Evolutionary conservation across 139 green algal species (phyloP).

Genomic region (Chlamydomonas sp.): DNA sequence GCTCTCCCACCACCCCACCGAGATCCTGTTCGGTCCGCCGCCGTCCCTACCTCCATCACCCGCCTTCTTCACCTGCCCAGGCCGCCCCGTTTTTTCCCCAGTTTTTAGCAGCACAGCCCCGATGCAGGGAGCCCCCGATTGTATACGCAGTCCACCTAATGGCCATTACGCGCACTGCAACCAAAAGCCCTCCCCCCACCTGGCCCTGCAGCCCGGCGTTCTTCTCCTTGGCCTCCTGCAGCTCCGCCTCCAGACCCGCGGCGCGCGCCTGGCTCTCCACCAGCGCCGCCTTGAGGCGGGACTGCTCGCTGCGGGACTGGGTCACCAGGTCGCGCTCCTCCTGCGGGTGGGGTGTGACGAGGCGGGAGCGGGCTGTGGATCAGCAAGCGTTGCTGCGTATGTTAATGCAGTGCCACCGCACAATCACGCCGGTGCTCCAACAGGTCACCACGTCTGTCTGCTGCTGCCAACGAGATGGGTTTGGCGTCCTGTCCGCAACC

Average conservation of each 20-base stretch:
- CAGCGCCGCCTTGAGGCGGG: conserved; percentile 32
- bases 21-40: too few relatives aligned
- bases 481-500: not conserved
- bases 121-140: too few relatives aligned
- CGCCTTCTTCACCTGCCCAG: too few relatives aligned
- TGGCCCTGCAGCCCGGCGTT: conserved; percentile 9
- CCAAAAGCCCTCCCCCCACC: not conserved
- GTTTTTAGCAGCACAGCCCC: too few relatives aligned
- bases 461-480: too few relatives aligned
- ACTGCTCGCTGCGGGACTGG: conserved; percentile 16
- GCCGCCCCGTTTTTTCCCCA: too few relatives aligned
- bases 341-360: not conserved
- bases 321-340: conserved; percentile 42
- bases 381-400: not conserved
- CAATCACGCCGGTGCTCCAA: not conserved
- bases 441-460: too few relatives aligned
- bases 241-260: conserved; percentile 33
- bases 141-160: too few relatives aligned
- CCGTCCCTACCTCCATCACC: too few relatives aligned
- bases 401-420: not conserved
- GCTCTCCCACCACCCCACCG: too few relatives aligned
- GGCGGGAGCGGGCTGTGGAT: not conserved
- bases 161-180: too few relatives aligned
- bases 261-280: conserved; percentile 36
- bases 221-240: not conserved